Base-by-base conservation (phyloP, 2,329 filamentous ascomycete species). In the Thielaviopsis populi region DNA sequence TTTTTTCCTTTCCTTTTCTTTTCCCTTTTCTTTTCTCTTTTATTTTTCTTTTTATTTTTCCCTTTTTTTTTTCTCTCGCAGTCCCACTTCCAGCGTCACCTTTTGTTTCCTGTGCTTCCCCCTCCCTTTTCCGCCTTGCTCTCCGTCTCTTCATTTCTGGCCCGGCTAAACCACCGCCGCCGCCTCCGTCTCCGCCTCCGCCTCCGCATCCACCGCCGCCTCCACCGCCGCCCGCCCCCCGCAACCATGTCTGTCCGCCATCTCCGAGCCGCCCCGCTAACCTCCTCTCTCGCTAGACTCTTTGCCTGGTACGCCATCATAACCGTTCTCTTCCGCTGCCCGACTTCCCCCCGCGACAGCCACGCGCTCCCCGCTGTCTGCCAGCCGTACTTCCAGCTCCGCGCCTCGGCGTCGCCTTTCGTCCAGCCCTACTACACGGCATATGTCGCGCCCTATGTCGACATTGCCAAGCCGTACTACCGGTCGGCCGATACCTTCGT, bases 241-340 rank as follows among this genome's bases (percentile, higher is more conserved):
- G 33, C 50, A 63, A 40, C 7, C 33, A 46, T 48, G 19, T n/a
- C 41, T 19, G n/a, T 11, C 19, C 46, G 46, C 7, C 7, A 15
- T 50, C n/a, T 22, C 33, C 17, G 48, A n/a, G n/a, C n/a, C 13
- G 27, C 30, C 15, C 40, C 24, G 37, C 48, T 63, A 58, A 58
- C 48, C 6, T 33, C 33, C 4, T 33, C 33, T 6, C 22, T 61
- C 24, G 48, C 2, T 67, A 92, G 92, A 70, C 74, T 96, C 54
- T 74, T 86, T 65, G 87, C 89, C 22, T 99, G 92, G 92, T 95
- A 94, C 73, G 81, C 85, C 42, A 84, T 97, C 68, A 74, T 91
- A 67, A 94, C 88, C 27, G 77, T 94, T 63, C 75, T 92, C 66
- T 88, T 99, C 73, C 83, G 86, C 67, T 99, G 92, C 73, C 92